phyloP scores from a whole-genome alignment of 106 monocot genomes.

The Ottelia alismoides region DNA sequence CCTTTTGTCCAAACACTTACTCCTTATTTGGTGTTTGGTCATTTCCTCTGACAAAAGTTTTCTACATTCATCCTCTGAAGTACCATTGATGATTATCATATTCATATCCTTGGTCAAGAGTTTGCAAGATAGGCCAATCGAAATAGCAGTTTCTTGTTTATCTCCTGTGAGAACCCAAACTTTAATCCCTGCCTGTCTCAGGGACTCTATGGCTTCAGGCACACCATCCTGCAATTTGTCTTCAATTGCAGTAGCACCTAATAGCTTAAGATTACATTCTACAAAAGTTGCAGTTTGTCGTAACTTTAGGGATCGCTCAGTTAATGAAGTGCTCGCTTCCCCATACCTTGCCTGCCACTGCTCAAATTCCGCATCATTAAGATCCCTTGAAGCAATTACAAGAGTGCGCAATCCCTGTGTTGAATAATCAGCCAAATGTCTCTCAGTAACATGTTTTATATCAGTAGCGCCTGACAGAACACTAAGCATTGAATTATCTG shows the following conservation, averaged over 20 bases:
- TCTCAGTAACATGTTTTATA: conserved; percentile 50
- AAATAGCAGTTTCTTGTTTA: conserved; percentile 98
- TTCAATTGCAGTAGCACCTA: conserved; percentile 94
- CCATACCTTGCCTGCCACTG: conserved; percentile 83
- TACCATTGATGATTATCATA: conserved; percentile 80
- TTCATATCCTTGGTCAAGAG: conserved; percentile 71
- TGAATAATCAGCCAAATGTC: conserved; percentile 58
- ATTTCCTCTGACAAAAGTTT: no score
- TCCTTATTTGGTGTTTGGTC: no score
- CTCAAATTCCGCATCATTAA: conserved; percentile 57
- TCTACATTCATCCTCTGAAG: conserved; percentile 77
- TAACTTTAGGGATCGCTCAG: conserved; percentile 68
- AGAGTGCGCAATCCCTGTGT: conserved; percentile 78
- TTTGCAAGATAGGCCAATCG: conserved; percentile 86
- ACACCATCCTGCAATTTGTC: conserved; percentile 98
- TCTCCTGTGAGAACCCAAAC: conserved; percentile 98
- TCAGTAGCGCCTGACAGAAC: conserved; percentile 28
- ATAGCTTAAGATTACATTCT: conserved; percentile 72
- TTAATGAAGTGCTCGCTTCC: conserved; percentile 90
- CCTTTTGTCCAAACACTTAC: background rate
- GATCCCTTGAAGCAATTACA: conserved; percentile 65
- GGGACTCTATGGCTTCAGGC: conserved; percentile 93
- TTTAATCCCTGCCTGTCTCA: conserved; percentile 95
- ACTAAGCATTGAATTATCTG: conserved; percentile 84
- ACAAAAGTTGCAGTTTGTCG: conserved; percentile 69